A percentile compares a stretch with the other conserved stretches of the same genome.
Evolutionary conservation across 2,329 filamentous ascomycete genomes (phyloP).

Genomic region (Xylaria sp.): DNA sequence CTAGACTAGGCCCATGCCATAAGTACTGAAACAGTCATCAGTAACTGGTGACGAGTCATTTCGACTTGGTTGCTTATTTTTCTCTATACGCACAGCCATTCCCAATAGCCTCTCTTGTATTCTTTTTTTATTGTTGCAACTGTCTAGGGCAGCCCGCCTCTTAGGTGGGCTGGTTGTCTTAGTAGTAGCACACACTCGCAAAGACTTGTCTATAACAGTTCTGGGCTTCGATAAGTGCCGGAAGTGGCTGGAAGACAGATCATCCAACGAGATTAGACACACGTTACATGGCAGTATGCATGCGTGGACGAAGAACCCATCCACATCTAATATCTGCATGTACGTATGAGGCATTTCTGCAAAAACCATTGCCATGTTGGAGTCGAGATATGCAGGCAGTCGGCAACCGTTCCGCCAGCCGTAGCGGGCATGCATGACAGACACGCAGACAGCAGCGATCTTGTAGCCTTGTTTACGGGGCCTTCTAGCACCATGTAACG

Average conservation of each 20-base stretch:
- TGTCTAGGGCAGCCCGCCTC: background rate
- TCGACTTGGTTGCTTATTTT: background rate
- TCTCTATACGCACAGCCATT: background rate
- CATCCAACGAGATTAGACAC: slow-evolving; percentile 30
- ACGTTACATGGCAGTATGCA: slow-evolving; percentile 36
- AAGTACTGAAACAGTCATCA: slow-evolving; percentile 10
- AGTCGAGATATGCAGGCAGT: slow-evolving; percentile 35
- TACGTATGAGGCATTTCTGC: slow-evolving; percentile 40
- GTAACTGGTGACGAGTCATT: background rate
- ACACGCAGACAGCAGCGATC: slow-evolving; percentile 15
- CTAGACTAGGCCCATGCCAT: background rate
- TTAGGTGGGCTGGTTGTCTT: slow-evolving; percentile 4
- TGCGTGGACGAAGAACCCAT: slow-evolving; percentile 28
- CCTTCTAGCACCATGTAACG: slow-evolving; percentile 31
- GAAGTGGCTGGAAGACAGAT: slow-evolving; percentile 15
- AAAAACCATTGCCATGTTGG: slow-evolving; percentile 29
- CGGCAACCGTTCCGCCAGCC: slow-evolving; percentile 37
- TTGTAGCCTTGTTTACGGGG: slow-evolving; percentile 41
- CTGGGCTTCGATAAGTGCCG: slow-evolving; percentile 25
- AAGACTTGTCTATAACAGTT: slow-evolving; percentile 8
- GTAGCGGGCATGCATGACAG: slow-evolving; percentile 32
- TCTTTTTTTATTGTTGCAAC: background rate
- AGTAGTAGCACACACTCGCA: slow-evolving; percentile 11
- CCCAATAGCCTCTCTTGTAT: too few relatives aligned
- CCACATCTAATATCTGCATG: slow-evolving; percentile 23